phyloP scores from a whole-genome alignment of 352 stramenopile species.

The Peronospora belbahrii region DNA sequence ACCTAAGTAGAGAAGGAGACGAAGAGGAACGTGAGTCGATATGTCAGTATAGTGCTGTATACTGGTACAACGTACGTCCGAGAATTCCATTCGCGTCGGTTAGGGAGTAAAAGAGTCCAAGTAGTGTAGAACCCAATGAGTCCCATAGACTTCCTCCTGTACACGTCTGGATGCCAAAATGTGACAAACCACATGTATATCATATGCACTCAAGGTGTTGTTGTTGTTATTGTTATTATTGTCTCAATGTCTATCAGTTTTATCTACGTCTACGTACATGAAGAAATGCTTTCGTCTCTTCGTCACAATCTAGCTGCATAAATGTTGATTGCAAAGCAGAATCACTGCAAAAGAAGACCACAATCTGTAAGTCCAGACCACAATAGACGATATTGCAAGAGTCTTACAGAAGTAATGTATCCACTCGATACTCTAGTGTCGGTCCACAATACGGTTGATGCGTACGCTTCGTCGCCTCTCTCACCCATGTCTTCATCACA shows the following conservation, averaged over 20 bases:
- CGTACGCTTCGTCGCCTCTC: slow-evolving; percentile 42
- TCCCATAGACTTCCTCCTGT: slow-evolving; percentile 63
- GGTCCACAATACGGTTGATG: slow-evolving; percentile 43
- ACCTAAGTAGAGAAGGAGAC: slow-evolving; percentile 25
- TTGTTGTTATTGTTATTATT: no score
- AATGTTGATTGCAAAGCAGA: slow-evolving; percentile 51
- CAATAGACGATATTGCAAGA: background rate
- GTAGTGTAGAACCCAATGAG: slow-evolving; percentile 50
- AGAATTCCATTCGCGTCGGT: slow-evolving; percentile 82
- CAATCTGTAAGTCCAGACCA: background rate
- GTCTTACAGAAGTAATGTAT: slow-evolving; percentile 41
- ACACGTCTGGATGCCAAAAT: slow-evolving; percentile 39
- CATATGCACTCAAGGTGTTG: no score
- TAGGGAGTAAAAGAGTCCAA: slow-evolving; percentile 76
- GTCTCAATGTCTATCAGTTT: no score
- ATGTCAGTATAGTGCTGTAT: no score
- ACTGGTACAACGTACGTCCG: slow-evolving; percentile 48
- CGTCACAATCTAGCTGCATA: slow-evolving; percentile 64
- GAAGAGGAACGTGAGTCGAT: no score
- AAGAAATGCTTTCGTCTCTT: slow-evolving; percentile 66
- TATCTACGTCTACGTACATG: slow-evolving; percentile 31
- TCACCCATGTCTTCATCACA: slow-evolving; percentile 75
- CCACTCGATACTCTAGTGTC: slow-evolving; percentile 53
- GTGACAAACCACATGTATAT: background rate
- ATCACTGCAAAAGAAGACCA: slow-evolving; percentile 33